Evolutionary conservation across 768 basidiomycete genomes (phyloP), one percentile per base, ranked within the genome.

Genomic region (Gyrodon lividus): DNA sequence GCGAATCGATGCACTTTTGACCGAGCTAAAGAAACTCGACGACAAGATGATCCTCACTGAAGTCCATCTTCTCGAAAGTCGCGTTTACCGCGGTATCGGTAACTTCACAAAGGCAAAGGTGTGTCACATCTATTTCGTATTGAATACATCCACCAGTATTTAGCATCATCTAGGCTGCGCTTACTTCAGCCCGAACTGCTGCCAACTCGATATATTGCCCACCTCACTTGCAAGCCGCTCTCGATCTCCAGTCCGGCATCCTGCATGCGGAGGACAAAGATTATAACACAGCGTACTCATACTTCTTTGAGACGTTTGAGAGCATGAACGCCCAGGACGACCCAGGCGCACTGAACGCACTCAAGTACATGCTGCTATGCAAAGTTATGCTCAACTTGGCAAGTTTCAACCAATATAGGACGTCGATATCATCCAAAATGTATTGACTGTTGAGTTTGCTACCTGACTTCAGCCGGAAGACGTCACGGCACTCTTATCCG

Each of bases 41-140:
- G 97, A 98, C 73, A 98, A 98, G 77, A 88, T 96, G 82, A 90
- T 98, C 55, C 78, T 99, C 26, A 98, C 95, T 3, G 96, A 98
- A 66, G 94, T 98, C 0, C 94, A 96, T 61, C 79, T 99, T 8
- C 80, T 98, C 34, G 96, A 99, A 71, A 91, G 90, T 51, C 74
- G 92, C 39, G 92, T 95, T 2, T 92, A 95, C 64, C 83, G 93
- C 53, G 92, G 91, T 2, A 82, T 92, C 50, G 86, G 86, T 19
- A 98, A 98, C 70, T 72, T 94, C 44, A 76, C 92, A 6, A 94
- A 97, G 67, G 81, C 95, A 13, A 98, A 98, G 77, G 92, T 87
- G 42, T 7, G 73, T 62, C 20, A 1, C 14, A 17, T n/a, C 2
- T 28, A 10, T 20, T 45, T 13, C 8, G 16, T 48, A 5, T 37